Evolutionary conservation across 1,284 basidiomycete genomes (phyloP).

Genomic region (Sporisorium sorghi): DNA sequence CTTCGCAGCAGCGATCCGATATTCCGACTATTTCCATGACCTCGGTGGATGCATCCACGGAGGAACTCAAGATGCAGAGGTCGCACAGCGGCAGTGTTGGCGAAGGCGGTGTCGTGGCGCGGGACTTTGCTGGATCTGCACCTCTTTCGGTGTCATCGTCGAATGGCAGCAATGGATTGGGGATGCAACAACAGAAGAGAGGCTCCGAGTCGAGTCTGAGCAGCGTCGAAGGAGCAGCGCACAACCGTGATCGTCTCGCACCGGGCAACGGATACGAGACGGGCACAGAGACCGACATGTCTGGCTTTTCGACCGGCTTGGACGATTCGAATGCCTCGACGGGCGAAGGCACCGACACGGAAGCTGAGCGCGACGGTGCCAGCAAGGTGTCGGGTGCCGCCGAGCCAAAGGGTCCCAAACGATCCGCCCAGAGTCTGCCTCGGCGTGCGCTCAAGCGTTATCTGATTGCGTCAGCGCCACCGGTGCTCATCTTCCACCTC

Average conservation of each 20-base stretch:
- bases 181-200: slow-evolving; percentile 19
- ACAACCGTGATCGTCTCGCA: slow-evolving; percentile 9
- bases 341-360: slow-evolving; percentile 37
- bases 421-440: slow-evolving; percentile 73
- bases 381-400: slow-evolving; percentile 1
- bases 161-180: slow-evolving; percentile 12
- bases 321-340: slow-evolving; percentile 45
- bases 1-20: slow-evolving; percentile 26
- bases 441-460: slow-evolving; percentile 92
- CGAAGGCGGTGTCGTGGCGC: slow-evolving; percentile 14
- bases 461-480: slow-evolving; percentile 85
- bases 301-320: slow-evolving; percentile 42
- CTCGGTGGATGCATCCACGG: slow-evolving; percentile 21
- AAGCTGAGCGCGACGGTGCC: slow-evolving; percentile 18
- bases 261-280: slow-evolving; percentile 43
- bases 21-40: slow-evolving; percentile 52
- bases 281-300: slow-evolving; percentile 49
- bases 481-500: slow-evolving; percentile 88
- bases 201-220: slow-evolving; percentile 40
- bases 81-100: slow-evolving; percentile 10
- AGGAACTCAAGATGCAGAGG: slow-evolving; percentile 9
- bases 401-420: slow-evolving; percentile 30
- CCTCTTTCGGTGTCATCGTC: neutral
- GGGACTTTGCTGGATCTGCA: slow-evolving; percentile 20
- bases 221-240: slow-evolving; percentile 27